phyloP scores from a whole-genome alignment of 2,329 filamentous ascomycete genomes.

The Bipolaris gigantea region DNA sequence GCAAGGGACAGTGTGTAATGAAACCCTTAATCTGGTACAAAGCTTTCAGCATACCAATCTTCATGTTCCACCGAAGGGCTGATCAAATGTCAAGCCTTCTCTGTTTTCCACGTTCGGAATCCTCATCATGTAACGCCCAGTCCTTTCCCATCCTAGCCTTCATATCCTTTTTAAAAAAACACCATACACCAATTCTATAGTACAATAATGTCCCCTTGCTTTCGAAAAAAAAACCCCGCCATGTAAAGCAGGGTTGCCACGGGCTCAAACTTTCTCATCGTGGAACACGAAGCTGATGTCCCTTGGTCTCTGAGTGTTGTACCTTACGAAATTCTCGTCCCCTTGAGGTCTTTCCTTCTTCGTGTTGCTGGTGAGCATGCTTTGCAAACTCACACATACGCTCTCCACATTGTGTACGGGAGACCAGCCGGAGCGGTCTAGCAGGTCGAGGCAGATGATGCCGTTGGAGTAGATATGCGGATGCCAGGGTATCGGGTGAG shows the following conservation, averaged over 20 bases:
- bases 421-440: constrained; percentile 87
- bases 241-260: neutral
- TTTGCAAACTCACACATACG: constrained; percentile 95
- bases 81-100: no score
- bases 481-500: constrained; percentile 79
- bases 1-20: neutral
- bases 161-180: neutral
- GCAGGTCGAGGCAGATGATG: constrained; percentile 94
- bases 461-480: constrained; percentile 98
- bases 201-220: neutral
- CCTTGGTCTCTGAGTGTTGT: constrained; percentile 75
- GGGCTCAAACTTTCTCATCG: constrained; percentile 66
- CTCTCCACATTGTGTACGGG: constrained; percentile 97
- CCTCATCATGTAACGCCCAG: neutral
- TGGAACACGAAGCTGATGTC: constrained; percentile 96
- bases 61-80: neutral
- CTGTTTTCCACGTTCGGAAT: neutral
- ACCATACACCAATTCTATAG: neutral
- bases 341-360: constrained; percentile 89
- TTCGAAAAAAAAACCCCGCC: neutral
- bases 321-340: constrained; percentile 83
- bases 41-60: neutral
- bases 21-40: neutral
- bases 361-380: constrained; percentile 94
- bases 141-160: neutral